Evolutionary conservation across 257 asterid genomes (phyloP).

Genomic region (Ligustrum vulgare): DNA sequence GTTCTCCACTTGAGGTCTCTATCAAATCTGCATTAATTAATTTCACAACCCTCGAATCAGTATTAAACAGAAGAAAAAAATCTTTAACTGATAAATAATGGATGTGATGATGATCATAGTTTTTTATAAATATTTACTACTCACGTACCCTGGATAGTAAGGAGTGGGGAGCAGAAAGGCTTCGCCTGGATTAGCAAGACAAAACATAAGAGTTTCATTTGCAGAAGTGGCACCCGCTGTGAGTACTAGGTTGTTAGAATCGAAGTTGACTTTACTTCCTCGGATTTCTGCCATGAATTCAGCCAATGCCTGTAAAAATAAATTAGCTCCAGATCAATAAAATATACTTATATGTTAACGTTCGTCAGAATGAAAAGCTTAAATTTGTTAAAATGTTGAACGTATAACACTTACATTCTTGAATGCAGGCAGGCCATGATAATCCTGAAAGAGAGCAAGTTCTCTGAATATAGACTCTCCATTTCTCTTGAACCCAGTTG

Average conservation of each 20-base stretch:
- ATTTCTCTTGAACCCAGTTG: slow-evolving; percentile 42
- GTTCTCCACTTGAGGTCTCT: slow-evolving; percentile 73
- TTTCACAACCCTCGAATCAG: not conserved
- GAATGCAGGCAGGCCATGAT: slow-evolving; percentile 63
- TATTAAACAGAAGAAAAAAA: not conserved
- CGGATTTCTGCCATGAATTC: slow-evolving; percentile 71
- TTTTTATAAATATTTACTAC: not conserved
- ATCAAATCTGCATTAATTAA: slow-evolving; percentile 43
- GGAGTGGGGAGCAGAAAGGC: slow-evolving; percentile 77
- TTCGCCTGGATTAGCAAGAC: slow-evolving; percentile 73
- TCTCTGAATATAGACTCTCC: slow-evolving; percentile 54
- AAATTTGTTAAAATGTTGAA: too few species aligned
- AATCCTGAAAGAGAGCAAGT: slow-evolving; percentile 67
- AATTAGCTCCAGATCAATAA: not conserved
- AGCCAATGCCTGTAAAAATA: slow-evolving; percentile 48
- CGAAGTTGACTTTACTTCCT: slow-evolving; percentile 59
- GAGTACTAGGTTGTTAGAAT: slow-evolving; percentile 54
- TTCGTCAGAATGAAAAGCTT: not conserved
- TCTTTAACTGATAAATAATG: not conserved
- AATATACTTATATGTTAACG: not conserved
- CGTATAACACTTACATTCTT: slow-evolving; percentile 43
- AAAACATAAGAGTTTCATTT: slow-evolving; percentile 64
- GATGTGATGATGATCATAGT: too few species aligned
- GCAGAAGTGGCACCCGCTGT: slow-evolving; percentile 86
- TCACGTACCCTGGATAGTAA: slow-evolving; percentile 83